Base-by-base conservation (phyloP, 495 filamentous ascomycete genomes). In the Schizothecium vesticola region DNA sequence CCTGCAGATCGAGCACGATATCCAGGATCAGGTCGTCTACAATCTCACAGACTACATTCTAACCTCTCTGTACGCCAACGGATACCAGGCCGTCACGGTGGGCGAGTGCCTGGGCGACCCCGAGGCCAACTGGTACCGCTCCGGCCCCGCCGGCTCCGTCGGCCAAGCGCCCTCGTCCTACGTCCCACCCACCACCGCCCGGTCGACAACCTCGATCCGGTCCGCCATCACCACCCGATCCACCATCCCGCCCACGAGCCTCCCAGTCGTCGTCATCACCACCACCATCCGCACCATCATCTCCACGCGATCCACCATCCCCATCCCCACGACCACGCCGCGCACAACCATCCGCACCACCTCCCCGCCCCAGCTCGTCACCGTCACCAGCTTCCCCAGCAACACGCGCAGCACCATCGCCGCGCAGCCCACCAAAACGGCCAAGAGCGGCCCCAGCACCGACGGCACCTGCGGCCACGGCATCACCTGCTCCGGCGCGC, bases 41-140 rank as follows among this genome's bases (percentile, higher is more conserved):
- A 92, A 91, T 70, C 83, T 96, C 70, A 92, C 90, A 0, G 84
- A 88, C 62, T 89, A 92, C 74, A 90, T 93, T 81, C 78, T 96
- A 22, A 80, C 86, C 31, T 83, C 80, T 3, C 80, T 91, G 24
- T 77, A 80, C 67, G 56, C 74, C 2, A 79, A 85, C 16, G 91
- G 91, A 0, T 95, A 86, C 72, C 82, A 80, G 56, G 80, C 85
- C 12, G 90, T 92, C 36, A 91, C 91, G 36, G 85, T 92, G 25
- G 91, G 90, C 2, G 84, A 92, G 70, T 94, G 91, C 76, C 79
- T 94, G 21, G 89, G 86, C 13, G 90, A 93, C 72, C 85, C 90
- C 3, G 70, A 76, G 0, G 84, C 83, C 25, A 88, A 90, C 74
- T 96, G 92, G 92, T 96, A 90, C 73, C 83, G 87, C 22, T 56